These are phyloP conservation scores for Waltergamsia citrina DNA, from an alignment of 2,329 filamentous ascomycete genomes.

Conservation along the genomic window DNA sequence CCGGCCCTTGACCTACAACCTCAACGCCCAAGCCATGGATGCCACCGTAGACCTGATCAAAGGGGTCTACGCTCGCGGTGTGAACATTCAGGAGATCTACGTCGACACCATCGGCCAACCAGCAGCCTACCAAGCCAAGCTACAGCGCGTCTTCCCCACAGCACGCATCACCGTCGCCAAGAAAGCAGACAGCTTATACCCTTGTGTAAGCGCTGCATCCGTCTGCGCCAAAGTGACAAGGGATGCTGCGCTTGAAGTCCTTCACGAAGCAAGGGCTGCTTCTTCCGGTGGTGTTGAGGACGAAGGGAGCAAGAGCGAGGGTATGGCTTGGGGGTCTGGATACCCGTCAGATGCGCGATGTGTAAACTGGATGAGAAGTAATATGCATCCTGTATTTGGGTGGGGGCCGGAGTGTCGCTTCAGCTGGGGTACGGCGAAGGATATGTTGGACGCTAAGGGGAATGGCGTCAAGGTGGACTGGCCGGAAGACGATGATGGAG, in stretches of 20 bases:
- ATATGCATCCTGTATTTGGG: conserved; percentile 90
- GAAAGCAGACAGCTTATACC: conserved; percentile 89
- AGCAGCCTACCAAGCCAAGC: conserved; percentile 70
- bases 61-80: conserved; percentile 64
- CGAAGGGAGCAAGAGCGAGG: conserved; percentile 21
- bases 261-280: conserved; percentile 46
- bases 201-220: conserved; percentile 85
- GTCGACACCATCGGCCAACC: conserved; percentile 91
- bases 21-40: conserved; percentile 94
- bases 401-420: conserved; percentile 92
- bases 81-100: conserved; percentile 83
- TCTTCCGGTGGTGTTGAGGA: background rate
- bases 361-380: conserved; percentile 68
- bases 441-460: conserved; percentile 74
- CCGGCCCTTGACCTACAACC: conserved; percentile 62
- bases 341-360: conserved; percentile 86
- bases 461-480: conserved; percentile 65
- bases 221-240: conserved; percentile 95
- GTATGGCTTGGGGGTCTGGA: conserved; percentile 72
- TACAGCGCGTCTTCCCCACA: conserved; percentile 77
- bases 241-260: conserved; percentile 76
- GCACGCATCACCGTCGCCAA: conserved; percentile 68
- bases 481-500: conserved; percentile 66
- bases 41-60: conserved; percentile 77
- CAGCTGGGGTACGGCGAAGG: conserved; percentile 92